Evolutionary conservation across 768 basidiomycete genomes (phyloP).

Genomic region (Trametes cingulata): DNA sequence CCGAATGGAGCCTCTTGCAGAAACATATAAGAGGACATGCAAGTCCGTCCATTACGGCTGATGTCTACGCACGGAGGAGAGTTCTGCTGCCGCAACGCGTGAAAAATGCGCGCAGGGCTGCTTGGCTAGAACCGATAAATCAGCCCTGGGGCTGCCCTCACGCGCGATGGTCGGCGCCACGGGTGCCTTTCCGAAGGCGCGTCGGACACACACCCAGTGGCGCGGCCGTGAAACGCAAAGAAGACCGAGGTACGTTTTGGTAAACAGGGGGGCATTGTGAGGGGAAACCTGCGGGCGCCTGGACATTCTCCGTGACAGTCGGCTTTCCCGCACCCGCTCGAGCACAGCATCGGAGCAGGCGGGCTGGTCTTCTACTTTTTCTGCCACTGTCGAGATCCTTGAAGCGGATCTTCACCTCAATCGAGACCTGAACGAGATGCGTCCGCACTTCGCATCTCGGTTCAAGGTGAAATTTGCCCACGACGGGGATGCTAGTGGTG

Average conservation of each 20-base stretch:
- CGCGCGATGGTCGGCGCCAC: slow-evolving; percentile 4
- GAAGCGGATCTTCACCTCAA: slow-evolving; percentile 1
- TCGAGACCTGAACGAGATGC: background rate
- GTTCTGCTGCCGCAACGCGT: background rate
- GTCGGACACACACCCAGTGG: slow-evolving; percentile 13
- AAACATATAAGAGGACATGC: background rate
- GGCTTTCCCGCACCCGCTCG: slow-evolving; percentile 6
- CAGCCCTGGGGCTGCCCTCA: background rate
- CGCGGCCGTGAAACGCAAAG: slow-evolving; percentile 15
- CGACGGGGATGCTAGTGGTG: background rate
- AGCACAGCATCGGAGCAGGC: slow-evolving; percentile 17
- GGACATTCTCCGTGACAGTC: slow-evolving; percentile 18
- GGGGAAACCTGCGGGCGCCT: slow-evolving; percentile 5
- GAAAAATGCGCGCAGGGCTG: slow-evolving; percentile 5
- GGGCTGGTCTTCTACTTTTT: background rate
- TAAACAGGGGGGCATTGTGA: background rate
- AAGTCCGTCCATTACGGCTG: slow-evolving; percentile 16
- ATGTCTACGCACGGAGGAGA: slow-evolving; percentile 13
- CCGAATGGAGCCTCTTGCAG: background rate
- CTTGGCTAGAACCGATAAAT: slow-evolving; percentile 2
- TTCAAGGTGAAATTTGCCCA: background rate
- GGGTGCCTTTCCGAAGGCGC: slow-evolving; percentile 12
- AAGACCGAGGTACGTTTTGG: background rate
- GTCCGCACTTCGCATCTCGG: background rate
- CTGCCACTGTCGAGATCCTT: slow-evolving; percentile 2